phyloP scores from a whole-genome alignment of 2,329 filamentous ascomycete species.

The Aureobasidium pullulans region DNA sequence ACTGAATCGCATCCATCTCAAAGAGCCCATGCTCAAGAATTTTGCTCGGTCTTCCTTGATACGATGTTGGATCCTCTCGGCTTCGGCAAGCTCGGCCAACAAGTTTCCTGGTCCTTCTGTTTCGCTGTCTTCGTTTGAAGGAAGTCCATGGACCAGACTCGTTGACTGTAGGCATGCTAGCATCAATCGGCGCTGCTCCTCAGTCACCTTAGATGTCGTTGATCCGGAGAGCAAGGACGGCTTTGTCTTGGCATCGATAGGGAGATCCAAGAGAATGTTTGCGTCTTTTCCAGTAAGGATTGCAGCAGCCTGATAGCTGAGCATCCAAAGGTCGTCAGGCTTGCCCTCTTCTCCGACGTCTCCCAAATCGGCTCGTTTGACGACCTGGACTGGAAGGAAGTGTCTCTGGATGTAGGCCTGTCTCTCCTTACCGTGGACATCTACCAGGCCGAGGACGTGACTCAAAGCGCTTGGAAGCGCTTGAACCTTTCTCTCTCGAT shows the following conservation, averaged over 20 bases:
- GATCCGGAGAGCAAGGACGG: background rate
- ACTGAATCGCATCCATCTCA: slow-evolving; percentile 16
- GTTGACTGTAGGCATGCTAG: slow-evolving; percentile 9
- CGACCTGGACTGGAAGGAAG: slow-evolving; percentile 16
- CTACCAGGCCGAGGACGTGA: slow-evolving; percentile 11
- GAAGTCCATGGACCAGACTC: slow-evolving; percentile 10
- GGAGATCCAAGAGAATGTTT: slow-evolving; percentile 10
- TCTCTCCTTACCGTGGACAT: background rate
- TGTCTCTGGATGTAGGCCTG: slow-evolving; percentile 14
- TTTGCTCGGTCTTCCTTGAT: slow-evolving; percentile 14
- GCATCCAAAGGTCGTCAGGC: slow-evolving; percentile 16
- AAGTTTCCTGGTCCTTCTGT: background rate
- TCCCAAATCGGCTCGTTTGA: slow-evolving; percentile 14
- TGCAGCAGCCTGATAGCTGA: slow-evolving; percentile 17
- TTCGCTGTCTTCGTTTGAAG: background rate
- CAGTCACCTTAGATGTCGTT: background rate
- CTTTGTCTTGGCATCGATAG: slow-evolving; percentile 5
- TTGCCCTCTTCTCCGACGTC: background rate
- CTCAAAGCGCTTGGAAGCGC: slow-evolving; percentile 15
- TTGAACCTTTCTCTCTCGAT: slow-evolving; percentile 10
- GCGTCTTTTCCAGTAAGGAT: slow-evolving; percentile 14
- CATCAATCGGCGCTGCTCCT: slow-evolving; percentile 10
- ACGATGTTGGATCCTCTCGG: slow-evolving; percentile 10
- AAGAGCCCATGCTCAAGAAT: slow-evolving; percentile 14
- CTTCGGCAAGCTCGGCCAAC: slow-evolving; percentile 12